These are phyloP conservation scores for Globisporangium polare DNA, from an alignment of 352 stramenopile species.

Conservation along the genomic window DNA sequence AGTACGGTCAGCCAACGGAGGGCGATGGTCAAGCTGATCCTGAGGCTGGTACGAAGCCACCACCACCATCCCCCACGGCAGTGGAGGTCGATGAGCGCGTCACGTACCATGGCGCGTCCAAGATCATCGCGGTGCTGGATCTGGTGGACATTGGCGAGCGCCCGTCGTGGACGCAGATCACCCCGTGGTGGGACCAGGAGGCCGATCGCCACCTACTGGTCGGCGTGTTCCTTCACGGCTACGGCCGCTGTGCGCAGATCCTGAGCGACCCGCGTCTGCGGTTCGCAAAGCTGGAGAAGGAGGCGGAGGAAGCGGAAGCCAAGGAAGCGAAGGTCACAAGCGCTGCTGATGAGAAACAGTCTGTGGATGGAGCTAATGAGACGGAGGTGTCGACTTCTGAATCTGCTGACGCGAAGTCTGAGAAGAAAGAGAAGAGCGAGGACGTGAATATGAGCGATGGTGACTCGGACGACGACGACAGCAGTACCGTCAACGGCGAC, in stretches of 20 bases:
- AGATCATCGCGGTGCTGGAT: conserved; percentile 53
- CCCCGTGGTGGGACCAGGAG: conserved; percentile 81
- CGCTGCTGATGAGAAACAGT: not conserved
- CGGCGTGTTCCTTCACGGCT: conserved; percentile 83
- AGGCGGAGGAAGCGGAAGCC: conserved; percentile 21
- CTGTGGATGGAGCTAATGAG: not conserved
- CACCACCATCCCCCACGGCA: conserved; percentile 21
- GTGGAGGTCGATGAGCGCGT: conserved; percentile 75
- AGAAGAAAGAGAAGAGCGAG: conserved; percentile 20
- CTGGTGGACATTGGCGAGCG: conserved; percentile 67
- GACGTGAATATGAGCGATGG: conserved; percentile 35
- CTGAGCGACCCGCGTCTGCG: conserved; percentile 65
- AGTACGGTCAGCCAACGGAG: conserved; percentile 11
- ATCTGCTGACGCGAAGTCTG: not conserved
- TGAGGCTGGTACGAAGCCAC: conserved; percentile 3
- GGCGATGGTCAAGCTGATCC: not conserved
- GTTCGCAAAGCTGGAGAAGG: conserved; percentile 65
- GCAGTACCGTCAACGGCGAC: conserved; percentile 34
- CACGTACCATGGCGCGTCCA: conserved; percentile 64
- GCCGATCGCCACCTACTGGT: conserved; percentile 76
- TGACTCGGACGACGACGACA: conserved; percentile 47
- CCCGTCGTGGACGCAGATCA: conserved; percentile 80
- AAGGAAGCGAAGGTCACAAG: not conserved
- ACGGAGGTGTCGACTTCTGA: conserved; percentile 4
- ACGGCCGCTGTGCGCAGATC: conserved; percentile 83